Evolutionary conservation across 1,284 basidiomycete species (phyloP), one percentile per base, ranked within the genome.

Genomic region (Leccinum pachyderme): DNA sequence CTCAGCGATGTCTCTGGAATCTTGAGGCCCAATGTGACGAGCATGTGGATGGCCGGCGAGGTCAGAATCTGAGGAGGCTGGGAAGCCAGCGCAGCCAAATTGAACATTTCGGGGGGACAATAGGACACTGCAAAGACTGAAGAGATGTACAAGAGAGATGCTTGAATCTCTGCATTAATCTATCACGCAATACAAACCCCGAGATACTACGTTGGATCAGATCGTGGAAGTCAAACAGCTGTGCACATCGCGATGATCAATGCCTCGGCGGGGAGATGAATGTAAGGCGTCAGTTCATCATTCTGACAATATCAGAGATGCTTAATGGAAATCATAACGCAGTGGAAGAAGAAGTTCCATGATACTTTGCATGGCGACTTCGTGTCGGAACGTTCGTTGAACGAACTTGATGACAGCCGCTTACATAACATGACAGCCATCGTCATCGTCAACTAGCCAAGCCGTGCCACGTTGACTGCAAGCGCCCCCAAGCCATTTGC

Each of bases 191-290:
- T 46, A 39, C 22, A 39, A 18, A n/a, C 5, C 45, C 15, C 27
- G n/a, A 27, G 25, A 27, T 27, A 12, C 43, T 18, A 18, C 18
- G 18, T 18, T 18, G 18, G 43, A 46, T 46, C 44, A 28, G 44
- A 28, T 28, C 28, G 27, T 28, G 27, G 77, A 39, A 22, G 9
- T 39, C 37, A 18, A 22, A 39, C 18, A 39, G 37, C 37, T 39
- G 37, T 39, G 37, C 18, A 12, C 37, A 22, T 3, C 22, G 37
- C 8, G 33, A 35, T 39, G 37, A 39, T 39, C 37, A 39, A 39
- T 39, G 3, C 37, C 18, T 39, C 37, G 37, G 37, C 11, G 37
- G 18, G 18, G 18, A 22, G 9, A 22, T 2, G 18, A 22, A 39
- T 39, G 37, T 18, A n/a, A 39, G 37, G 9, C 37, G 37, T 39